phyloP scores from a whole-genome alignment of 1,284 basidiomycete genomes.

The Tremellales sp. region DNA sequence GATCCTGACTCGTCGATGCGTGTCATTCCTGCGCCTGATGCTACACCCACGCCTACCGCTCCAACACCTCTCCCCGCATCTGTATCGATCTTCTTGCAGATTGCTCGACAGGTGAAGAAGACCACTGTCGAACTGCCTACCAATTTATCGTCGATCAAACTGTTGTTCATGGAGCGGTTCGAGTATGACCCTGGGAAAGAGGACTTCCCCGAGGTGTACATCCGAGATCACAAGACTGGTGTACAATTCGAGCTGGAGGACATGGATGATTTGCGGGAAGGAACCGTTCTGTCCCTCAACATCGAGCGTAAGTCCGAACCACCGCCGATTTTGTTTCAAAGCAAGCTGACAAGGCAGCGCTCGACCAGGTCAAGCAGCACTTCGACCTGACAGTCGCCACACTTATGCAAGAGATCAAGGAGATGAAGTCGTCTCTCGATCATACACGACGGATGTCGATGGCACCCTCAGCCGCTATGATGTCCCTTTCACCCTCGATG shows the following conservation, averaged over 20 bases:
- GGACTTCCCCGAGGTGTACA: slow-evolving; percentile 93
- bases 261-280: slow-evolving; percentile 85
- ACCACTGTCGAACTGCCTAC: slow-evolving; percentile 65
- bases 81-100: slow-evolving; percentile 76
- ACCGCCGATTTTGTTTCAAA: neutral
- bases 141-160: slow-evolving; percentile 31
- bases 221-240: slow-evolving; percentile 83
- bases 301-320: slow-evolving; percentile 76
- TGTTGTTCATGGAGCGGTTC: slow-evolving; percentile 93
- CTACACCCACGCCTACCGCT: slow-evolving; percentile 16
- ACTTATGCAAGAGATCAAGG: slow-evolving; percentile 87
- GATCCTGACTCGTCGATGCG: neutral
- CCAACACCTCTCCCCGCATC: slow-evolving; percentile 40
- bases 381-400: slow-evolving; percentile 83
- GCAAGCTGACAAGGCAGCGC: slow-evolving; percentile 55
- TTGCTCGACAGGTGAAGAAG: slow-evolving; percentile 90
- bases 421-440: slow-evolving; percentile 63
- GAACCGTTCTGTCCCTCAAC: slow-evolving; percentile 82
- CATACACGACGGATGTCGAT: slow-evolving; percentile 49
- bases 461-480: slow-evolving; percentile 40
- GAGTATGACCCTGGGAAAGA: slow-evolving; percentile 88
- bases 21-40: slow-evolving; percentile 5
- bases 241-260: slow-evolving; percentile 96
- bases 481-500: slow-evolving; percentile 25
- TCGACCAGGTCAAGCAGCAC: slow-evolving; percentile 98